Evolutionary conservation across 2,329 filamentous ascomycete genomes (phyloP), one percentile per base, ranked within the genome.

Genomic region (Beauveria scarabaeidicola): DNA sequence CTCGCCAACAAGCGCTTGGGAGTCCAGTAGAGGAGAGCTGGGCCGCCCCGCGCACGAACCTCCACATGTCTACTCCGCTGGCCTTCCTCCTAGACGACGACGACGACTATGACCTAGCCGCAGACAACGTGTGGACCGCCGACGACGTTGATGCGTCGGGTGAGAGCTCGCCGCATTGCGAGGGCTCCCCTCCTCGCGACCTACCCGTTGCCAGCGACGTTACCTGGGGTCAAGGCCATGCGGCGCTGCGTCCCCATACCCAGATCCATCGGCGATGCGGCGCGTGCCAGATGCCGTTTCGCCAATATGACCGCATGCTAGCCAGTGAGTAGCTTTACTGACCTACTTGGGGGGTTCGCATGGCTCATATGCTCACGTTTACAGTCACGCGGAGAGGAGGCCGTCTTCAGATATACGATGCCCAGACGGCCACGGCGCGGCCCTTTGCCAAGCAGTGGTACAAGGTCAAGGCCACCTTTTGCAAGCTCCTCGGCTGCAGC

Each of bases 231-330:
- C 3, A 32, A 3, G 53, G 41, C 17, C 29, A 32, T 9, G 19
- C 44, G 7, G 17, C 44, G 13, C 21, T 23, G 29, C 54, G 54
- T n/a, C 54, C 54, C 21, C 54, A 58, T 43, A 58, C 54, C 15
- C 54, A 51, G 54, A 59, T 59, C 38, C 56, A 59, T 44, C 56
- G 25, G 7, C 47, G 40, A 3, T 59, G 56, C n/a, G 48, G 56
- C 40, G 40, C 38, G 11, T 59, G 56, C 27, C 56, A 59, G 38
- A 40, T 52, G 38, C 43, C 56, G 11, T 59, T 59, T 59, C 36
- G 38, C n/a, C 25, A 29, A 4, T 41, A 52, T 15, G 56, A 59
- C n/a, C 47, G 48, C 38, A 52, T 59, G 47, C 2, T 59, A 11
- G 56, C 56, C 10, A 52, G 56, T 52, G 46, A 23, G 56, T 58